Conservation (phyloP, 2,329 filamentous ascomycete species). For the Annulohypoxylon truncatum region DNA sequence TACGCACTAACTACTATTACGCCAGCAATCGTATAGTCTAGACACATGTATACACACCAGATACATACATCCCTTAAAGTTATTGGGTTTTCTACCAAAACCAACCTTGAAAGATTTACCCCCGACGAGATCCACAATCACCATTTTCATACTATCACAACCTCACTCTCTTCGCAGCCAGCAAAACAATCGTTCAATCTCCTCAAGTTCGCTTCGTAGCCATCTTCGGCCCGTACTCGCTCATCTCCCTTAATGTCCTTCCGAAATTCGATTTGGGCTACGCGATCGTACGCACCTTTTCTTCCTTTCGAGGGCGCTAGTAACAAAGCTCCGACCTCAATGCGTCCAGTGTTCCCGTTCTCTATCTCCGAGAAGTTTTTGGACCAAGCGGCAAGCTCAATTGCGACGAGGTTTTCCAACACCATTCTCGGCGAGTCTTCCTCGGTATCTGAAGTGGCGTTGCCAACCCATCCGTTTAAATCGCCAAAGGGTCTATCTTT, state of each 20-base stretch:
- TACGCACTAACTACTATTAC: not conserved
- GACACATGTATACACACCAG: too few relatives aligned
- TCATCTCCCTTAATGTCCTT: not conserved
- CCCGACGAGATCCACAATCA: not conserved
- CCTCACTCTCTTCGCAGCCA: conserved; percentile 1
- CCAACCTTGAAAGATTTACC: too few relatives aligned
- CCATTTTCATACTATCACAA: not conserved
- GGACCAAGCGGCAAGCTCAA: not conserved
- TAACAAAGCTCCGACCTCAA: not conserved
- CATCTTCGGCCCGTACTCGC: not conserved
- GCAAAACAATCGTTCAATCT: not conserved
- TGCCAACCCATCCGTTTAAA: not conserved
- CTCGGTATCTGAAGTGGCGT: not conserved
- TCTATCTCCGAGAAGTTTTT: not conserved
- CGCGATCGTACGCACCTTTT: conserved; percentile 1
- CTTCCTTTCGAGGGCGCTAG: not conserved
- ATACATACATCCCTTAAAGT: too few relatives aligned
- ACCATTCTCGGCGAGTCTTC: not conserved
- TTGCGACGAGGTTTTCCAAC: not conserved
- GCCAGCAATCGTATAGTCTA: too few relatives aligned
- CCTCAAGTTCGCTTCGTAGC: not conserved
- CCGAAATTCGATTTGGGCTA: not conserved
- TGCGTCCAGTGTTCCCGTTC: not conserved
- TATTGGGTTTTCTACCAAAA: too few relatives aligned
- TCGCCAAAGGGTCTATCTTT: not conserved